phyloP scores from a whole-genome alignment of 495 filamentous ascomycete genomes.

The Podospora bellae-mahoneyi region DNA sequence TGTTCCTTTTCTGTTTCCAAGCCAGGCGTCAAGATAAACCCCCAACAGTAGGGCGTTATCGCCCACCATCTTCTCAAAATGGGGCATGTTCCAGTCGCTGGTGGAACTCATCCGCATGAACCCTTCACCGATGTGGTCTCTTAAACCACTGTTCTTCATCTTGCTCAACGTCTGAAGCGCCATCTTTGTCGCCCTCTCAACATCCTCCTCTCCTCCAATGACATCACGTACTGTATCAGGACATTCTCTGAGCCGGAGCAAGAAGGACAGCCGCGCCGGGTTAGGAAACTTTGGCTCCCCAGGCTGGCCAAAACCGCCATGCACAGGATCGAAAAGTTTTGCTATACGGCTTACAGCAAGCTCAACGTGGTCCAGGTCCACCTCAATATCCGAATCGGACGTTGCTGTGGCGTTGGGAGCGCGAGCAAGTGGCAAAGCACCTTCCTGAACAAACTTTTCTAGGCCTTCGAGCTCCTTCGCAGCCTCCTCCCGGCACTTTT shows the following conservation, averaged over 20 bases:
- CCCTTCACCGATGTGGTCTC: conserved; percentile 86
- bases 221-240: conserved; percentile 73
- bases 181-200: conserved; percentile 72
- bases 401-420: conserved; percentile 23
- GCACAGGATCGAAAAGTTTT: conserved; percentile 69
- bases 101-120: conserved; percentile 92
- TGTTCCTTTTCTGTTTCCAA: conserved; percentile 56
- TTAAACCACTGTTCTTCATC: conserved; percentile 83
- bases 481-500: conserved; percentile 73
- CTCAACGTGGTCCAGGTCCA: conserved; percentile 89
- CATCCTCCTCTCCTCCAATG: conserved; percentile 72
- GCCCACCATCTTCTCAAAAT: conserved; percentile 98
- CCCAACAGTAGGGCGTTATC: conserved; percentile 88
- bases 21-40: conserved; percentile 85
- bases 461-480: conserved; percentile 78
- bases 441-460: conserved; percentile 82
- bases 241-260: conserved; percentile 72
- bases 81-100: conserved; percentile 83
- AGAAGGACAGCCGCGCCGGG: conserved; percentile 76
- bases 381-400: conserved; percentile 38
- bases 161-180: conserved; percentile 73
- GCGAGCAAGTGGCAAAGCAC: conserved; percentile 43
- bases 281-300: conserved; percentile 84
- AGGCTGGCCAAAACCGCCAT: conserved; percentile 69
- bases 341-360: conserved; percentile 81